A percentile compares a stretch with the other conserved stretches of the same genome.
Evolutionary conservation across 2,329 filamentous ascomycete genomes (phyloP).

Genomic region (Sordariomycetes sp.): DNA sequence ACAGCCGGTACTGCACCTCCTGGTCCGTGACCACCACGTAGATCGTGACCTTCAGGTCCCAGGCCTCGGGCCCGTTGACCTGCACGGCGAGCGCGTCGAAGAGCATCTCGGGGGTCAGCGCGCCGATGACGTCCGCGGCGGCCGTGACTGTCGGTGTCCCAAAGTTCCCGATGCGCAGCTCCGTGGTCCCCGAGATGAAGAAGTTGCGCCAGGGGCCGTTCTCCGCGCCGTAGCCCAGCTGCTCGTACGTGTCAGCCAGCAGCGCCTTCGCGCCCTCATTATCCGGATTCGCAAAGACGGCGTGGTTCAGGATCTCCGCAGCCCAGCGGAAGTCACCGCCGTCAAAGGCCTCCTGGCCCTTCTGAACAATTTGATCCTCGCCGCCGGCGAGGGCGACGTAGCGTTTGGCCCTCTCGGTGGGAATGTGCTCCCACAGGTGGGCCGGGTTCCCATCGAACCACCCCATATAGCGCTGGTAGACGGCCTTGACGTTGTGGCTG

Average conservation of each 20-base stretch:
- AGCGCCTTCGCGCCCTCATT: constrained; percentile 10
- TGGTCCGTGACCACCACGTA: constrained; percentile 6
- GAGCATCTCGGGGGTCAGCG: constrained; percentile 4
- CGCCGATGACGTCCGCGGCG: neutral
- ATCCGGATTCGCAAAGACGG: constrained; percentile 13
- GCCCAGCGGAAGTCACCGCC: constrained; percentile 25
- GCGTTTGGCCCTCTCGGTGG: constrained; percentile 17
- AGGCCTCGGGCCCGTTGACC: constrained; percentile 6
- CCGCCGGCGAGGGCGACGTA: constrained; percentile 27
- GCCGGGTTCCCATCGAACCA: constrained; percentile 14
- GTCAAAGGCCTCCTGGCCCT: constrained; percentile 16
- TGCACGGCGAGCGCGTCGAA: constrained; percentile 6
- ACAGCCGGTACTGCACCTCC: constrained; percentile 14
- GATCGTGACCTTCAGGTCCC: neutral
- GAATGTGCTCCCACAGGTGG: constrained; percentile 16
- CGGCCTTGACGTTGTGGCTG: constrained; percentile 24
- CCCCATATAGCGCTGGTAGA: constrained; percentile 12
- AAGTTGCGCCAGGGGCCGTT: constrained; percentile 29
- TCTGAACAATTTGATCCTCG: constrained; percentile 15
- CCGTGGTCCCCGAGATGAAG: constrained; percentile 19
- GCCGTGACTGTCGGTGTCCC: neutral
- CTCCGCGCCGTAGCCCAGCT: constrained; percentile 23
- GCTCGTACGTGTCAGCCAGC: constrained; percentile 19
- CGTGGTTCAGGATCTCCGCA: constrained; percentile 23
- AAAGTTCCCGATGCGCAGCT: constrained; percentile 11